phyloP scores from a whole-genome alignment of 805 yeast species.

The Cyberlindnera mrakii region DNA sequence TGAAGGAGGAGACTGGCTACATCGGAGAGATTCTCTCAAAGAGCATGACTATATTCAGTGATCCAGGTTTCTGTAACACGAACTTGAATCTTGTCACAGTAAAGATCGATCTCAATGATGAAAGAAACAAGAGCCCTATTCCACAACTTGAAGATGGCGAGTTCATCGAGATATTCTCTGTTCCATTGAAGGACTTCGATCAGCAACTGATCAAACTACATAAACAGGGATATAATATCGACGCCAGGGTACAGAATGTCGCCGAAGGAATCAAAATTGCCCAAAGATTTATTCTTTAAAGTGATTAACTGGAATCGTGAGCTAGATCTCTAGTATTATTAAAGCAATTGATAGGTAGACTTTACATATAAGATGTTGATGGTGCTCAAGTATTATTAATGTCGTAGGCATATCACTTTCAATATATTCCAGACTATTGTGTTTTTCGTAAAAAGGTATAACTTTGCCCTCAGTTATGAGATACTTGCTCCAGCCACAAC shows the following conservation, averaged over 20 bases:
- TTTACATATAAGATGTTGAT: too few relatives aligned
- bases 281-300: conserved; percentile 24
- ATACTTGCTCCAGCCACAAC: too few relatives aligned
- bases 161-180: conserved; percentile 81
- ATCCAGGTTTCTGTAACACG: conserved; percentile 89
- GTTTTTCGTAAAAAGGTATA: too few relatives aligned
- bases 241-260: conserved; percentile 81
- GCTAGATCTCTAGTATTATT: too few relatives aligned
- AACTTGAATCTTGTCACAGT: conserved; percentile 76
- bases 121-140: conserved; percentile 61
- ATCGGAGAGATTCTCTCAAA: conserved; percentile 52
- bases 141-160: conserved; percentile 85
- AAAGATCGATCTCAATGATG: conserved; percentile 62
- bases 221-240: conserved; percentile 67
- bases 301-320: too few relatives aligned
- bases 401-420: background rate
- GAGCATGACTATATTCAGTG: conserved; percentile 54
- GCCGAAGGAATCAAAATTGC: conserved; percentile 76
- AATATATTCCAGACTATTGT: too few relatives aligned
- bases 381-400: too few relatives aligned
- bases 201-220: conserved; percentile 45
- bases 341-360: too few relatives aligned
- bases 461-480: too few relatives aligned
- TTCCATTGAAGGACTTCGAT: conserved; percentile 56
- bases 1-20: conserved; percentile 91